Conservation (phyloP, 768 basidiomycete genomes). For the Boletus huronensis region DNA sequence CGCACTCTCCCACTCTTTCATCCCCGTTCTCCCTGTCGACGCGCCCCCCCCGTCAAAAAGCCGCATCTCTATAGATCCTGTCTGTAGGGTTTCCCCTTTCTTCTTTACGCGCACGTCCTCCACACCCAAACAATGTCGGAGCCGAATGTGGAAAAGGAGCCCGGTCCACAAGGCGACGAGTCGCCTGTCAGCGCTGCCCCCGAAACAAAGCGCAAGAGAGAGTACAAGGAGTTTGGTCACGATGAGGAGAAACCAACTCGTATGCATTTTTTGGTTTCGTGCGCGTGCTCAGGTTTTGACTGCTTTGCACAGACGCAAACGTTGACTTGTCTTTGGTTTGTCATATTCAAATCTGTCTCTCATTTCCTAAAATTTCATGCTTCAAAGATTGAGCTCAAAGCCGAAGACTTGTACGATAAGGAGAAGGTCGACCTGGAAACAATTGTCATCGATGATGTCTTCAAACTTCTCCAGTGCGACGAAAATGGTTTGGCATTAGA, state of each 20-base stretch:
- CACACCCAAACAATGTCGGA: constrained; percentile 26
- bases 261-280: constrained; percentile 35
- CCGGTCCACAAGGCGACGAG: constrained; percentile 53
- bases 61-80: constrained; percentile 21
- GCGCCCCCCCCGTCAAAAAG: constrained; percentile 12
- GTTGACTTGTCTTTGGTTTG: constrained; percentile 80
- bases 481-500: constrained; percentile 72
- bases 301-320: constrained; percentile 59
- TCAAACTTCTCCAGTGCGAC: constrained; percentile 89
- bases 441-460: constrained; percentile 93
- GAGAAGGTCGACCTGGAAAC: constrained; percentile 99
- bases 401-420: constrained; percentile 94
- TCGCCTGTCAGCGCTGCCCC: constrained; percentile 29
- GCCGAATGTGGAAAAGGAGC: constrained; percentile 61
- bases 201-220: constrained; percentile 59
- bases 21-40: constrained; percentile 12
- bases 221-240: constrained; percentile 85
- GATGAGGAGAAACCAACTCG: constrained; percentile 66
- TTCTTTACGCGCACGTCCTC: background rate
- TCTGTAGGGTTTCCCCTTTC: constrained; percentile 27
- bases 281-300: background rate
- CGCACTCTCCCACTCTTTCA: constrained; percentile 33
- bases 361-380: background rate
- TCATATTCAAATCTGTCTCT: constrained; percentile 1
- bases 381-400: constrained; percentile 75